Evolutionary conservation across 495 filamentous ascomycete genomes (phyloP), one percentile per base, ranked within the genome.

Genomic region (Articulospora tetracladia): DNA sequence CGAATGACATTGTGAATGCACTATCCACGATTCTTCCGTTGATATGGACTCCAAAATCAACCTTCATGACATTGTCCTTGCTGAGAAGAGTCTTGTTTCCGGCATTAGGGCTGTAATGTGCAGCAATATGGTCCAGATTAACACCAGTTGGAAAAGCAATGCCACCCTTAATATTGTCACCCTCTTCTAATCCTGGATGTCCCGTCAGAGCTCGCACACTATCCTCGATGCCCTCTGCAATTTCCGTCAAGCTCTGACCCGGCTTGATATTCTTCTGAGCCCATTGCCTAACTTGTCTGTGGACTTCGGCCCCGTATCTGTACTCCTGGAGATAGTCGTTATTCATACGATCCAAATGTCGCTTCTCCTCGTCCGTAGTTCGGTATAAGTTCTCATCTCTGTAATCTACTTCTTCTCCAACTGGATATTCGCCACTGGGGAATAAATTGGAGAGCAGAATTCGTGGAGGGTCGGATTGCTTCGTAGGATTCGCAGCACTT

Each of bases 1-100:
- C 88, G 64, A 92, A 94, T 19, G 91, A 78, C 79, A 97, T 81
- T 13, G 92, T 97, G 71, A 97, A 97, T 4, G 92, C 92, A 72
- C 88, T 92, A 74, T 97, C 92, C 25, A 97, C 89, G 68, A 97
- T 97, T 55, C 88, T 81, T 10, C 92, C 92, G 68, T 92, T 94
- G 66, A 97, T 82, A 63, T 97, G 92, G 10, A 93, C 90, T 36
- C 92, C 92, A 60, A 96, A 91, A 71, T 97, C 92, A 46, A 97
- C 88, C 71, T 92, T 96, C 88, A 97, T 86, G 28, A 97, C 91
- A 73, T 97, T 91, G 50, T 85, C 85, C 55, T 94, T 74, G 67
- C 90, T 79, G 58, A 96, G 74, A 30, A 92, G 77, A 66, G 87
- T 87, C 75, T 95, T 94, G 72, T 89, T 90, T 55, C 92, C 91